Base-by-base conservation (phyloP, 208 protist species). In the Leishmania mexicana region DNA sequence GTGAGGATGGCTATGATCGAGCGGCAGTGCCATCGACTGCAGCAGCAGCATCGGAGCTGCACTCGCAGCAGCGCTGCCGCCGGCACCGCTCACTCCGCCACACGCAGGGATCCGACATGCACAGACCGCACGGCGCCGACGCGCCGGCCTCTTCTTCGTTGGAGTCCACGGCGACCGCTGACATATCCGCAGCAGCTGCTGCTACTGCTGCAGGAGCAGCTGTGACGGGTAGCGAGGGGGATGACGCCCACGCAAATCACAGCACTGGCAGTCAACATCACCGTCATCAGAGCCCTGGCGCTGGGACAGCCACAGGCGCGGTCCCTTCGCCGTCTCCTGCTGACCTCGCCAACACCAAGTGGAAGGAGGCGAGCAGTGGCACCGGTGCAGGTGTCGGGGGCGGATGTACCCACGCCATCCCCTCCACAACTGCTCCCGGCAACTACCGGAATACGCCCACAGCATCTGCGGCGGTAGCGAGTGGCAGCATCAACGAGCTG, bases 331-430 rank as follows among this genome's bases (percentile, higher is more conserved):
- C 57, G 42, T 78, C 53, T 6, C 51, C 78, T 19, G 19, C 57
- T 72, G 71, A 60, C n/a, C 7, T 58, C 8, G 60, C 60, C 0
- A 82, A 76, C 35, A 57, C 31, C 5, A 71, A 60, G 40, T 71
- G 79, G 79, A 82, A 72, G 49, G 79, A 82, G 42, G 72, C 40
- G 70, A 76, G 68, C 68, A 57, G 42, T 49, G 72, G 35, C 45
- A 17, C 71, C 28, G 71, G 3, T n/a, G 71, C 28, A 8, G 42
- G 45, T 75, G 47, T 31, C 17, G 71, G 45, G 1, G n/a, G 71
- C 17, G 71, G 45, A 38, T 21, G 49, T 35, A 28, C 71, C 24
- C 42, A 10, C 21, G 17, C 71, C 8, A 7, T 58, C 47, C 6
- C 40, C 40, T 24, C 40, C 67, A 15, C 67, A 19, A 28, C 40